Evolutionary conservation across 352 stramenopile species (phyloP), one percentile per base, ranked within the genome.

Genomic region (Discostella stelligera): DNA sequence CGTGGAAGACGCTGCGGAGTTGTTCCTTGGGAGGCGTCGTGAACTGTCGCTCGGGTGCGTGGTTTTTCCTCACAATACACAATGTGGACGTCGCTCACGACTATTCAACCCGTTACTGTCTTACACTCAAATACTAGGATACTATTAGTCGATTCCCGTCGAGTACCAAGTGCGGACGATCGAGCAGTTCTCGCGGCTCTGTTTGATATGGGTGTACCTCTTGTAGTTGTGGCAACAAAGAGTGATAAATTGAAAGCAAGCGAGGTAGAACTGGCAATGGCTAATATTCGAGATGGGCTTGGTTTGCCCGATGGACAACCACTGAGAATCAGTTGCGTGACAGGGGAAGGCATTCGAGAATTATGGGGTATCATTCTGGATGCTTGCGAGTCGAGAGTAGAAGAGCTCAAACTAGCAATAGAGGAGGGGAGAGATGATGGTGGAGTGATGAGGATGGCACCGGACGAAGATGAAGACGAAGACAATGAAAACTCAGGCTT

Each of bases 181-280:
- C 69, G 80, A 30, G 77, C 72, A 39, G 84, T 93, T 20, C 70
- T 93, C 20, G 85, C 84, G 14, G 83, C 88, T 41, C 64, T 92
- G 44, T 93, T 82, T 69, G 88, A 93, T 67, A 91, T 91, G 83
- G 83, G 83, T 20, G 52, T 91, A 3, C 84, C 86, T 16, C 70
- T 93, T 41, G 66, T 89, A 21, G 84, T 93, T 0, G 84, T 92
- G n/a, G 88, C 86, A n/a, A 93, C 88, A 23, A 93, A 93, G 62
- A 61, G 76, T 2, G 88, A 93, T 60, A 93, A 93, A 52, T 39
- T 84, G 14, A 80, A 74, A 32, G 25, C 18, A 71, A 77, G 71
- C 58, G 66, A 86, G 65, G 53, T 79, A n/a, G 68, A 82, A 60
- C 32, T 77, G 9, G 60, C 75, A 25, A 77, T 90, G 58, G 30